Percentiles rank a stretch among this genome's conserved stretches.
phyloP scores from a whole-genome alignment of 257 asterid genomes.

The Fraxinus anomala region DNA sequence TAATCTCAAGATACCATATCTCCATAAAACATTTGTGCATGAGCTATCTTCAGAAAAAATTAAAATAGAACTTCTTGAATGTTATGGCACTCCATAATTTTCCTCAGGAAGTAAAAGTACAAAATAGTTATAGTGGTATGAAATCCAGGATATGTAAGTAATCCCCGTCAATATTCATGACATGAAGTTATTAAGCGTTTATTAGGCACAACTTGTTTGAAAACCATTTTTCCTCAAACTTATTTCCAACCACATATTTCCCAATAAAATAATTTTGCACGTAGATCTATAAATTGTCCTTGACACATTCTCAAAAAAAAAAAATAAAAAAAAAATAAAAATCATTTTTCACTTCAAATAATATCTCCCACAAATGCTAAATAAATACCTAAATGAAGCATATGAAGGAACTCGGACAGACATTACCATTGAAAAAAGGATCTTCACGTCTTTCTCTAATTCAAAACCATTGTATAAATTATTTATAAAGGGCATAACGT shows the following conservation, averaged over 20 bases:
- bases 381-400: conserved; percentile 10
- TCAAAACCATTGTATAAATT: not conserved
- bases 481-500: not conserved
- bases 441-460: not conserved
- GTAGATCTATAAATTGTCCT: no score
- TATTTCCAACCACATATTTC: no score
- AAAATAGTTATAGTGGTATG: not conserved
- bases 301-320: no score
- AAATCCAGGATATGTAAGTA: not conserved
- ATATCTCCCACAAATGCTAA: not conserved
- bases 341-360: no score
- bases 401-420: not conserved
- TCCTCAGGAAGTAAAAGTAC: conserved; percentile 14
- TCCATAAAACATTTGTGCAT: conserved; percentile 11
- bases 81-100: conserved; percentile 9
- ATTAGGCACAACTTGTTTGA: no score
- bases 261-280: no score
- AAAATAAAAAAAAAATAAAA: no score
- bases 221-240: no score
- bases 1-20: conserved; percentile 15
- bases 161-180: conserved; percentile 9
- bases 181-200: not conserved
- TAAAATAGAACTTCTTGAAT: not conserved
- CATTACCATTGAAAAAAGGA: not conserved
- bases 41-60: not conserved